Base-by-base conservation (phyloP, 2,329 filamentous ascomycete genomes). In the Xylariaceae sp. region DNA sequence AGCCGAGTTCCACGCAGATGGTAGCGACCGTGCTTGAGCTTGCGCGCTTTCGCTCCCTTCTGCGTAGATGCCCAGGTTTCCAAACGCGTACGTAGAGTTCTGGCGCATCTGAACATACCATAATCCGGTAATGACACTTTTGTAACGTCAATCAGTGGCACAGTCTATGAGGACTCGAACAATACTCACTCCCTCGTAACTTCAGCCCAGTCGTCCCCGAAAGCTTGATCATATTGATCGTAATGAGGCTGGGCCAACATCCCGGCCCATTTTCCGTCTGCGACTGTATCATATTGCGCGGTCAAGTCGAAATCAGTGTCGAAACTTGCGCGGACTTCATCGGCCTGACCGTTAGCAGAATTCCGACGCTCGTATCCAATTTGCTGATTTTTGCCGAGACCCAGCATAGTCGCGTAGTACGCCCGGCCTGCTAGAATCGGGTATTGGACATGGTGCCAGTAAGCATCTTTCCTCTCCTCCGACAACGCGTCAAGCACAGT, bases 171-270 rank as follows among this genome's bases (percentile, higher is more conserved):
- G 22, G 22, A 7, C 7, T 27, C 22, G 4, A 4, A 7, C 22
- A 27, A 27, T 27, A 27, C 22, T 27, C 22, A 27, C 22, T 80
- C 82, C 1, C 76, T 70, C 0, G 83, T 72, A 1, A 78, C 76
- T 2, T 81, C 80, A 3, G 81, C 74, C 45, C 75, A 77, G 42
- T 83, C 81, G 27, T 80, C 72, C 68, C 78, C 80, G 3, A 77
- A 78, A 52, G 83, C 76, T 66, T 82, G 78, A 74, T 74, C 64
- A 49, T 64, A 65, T 43, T 55, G 59, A 48, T 63, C 33, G 33
- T 14, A 15, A 10, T 36, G 33, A 5, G 15, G 12, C 33, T 36
- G 33, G 12, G 33, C 4, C 33, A 36, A 36, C 33, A 36, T 36
- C 33, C 15, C 15, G 15, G 12, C 15, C 33, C 15, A 36, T 36